Base-by-base conservation (phyloP, 2,329 filamentous ascomycete species). In the Emmonsia crescens region DNA sequence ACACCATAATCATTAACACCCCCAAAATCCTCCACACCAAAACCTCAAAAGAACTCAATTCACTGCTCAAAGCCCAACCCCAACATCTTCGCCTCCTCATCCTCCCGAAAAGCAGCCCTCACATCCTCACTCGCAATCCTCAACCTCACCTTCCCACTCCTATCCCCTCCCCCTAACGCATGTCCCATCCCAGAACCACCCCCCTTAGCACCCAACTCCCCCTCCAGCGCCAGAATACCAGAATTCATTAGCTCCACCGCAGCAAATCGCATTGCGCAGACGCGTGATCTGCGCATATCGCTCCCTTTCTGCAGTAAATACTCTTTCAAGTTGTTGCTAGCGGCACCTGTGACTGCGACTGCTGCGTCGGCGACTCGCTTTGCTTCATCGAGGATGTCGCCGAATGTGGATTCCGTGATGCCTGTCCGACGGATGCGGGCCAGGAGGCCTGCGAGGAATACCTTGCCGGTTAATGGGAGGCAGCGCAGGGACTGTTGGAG, bases 101-200 rank as follows among this genome's bases (percentile, higher is more conserved):
- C 94, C 66, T 96, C 92, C 63, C 88, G 85, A 67, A 97, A 85
- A 36, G 93, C 94, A 72, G 91, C 83, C 71, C 88, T 88, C 33
- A 99, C 85, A 75, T 99, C 93, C 70, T 97, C 93, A 63, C 96
- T 90, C 14, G 89, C 89, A 66, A 97, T 87, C 27, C 89, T 86
- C 61, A 99, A 79, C 61, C 93, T 82, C 48, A 99, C 84, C 74
- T 95, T 92, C 61, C 91, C 93, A 27, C 90, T 91, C 51, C 94
- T 82, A 72, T 97, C 93, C 0, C 91, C 88, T 66, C 86, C 86
- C 63, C 79, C 76, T 21, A 87, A 83, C 3, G 84, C 84, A 46
- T 71, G 69, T 48, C 67, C 72, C 55, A 58, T 64, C 69, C 72
- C 10, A 72, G 60, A 4, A 69, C 60, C 6, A 64, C 52, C 29